Evolutionary conservation across 768 basidiomycete genomes (phyloP), one percentile per base, ranked within the genome.

Genomic region (Trametes cinnabarina): DNA sequence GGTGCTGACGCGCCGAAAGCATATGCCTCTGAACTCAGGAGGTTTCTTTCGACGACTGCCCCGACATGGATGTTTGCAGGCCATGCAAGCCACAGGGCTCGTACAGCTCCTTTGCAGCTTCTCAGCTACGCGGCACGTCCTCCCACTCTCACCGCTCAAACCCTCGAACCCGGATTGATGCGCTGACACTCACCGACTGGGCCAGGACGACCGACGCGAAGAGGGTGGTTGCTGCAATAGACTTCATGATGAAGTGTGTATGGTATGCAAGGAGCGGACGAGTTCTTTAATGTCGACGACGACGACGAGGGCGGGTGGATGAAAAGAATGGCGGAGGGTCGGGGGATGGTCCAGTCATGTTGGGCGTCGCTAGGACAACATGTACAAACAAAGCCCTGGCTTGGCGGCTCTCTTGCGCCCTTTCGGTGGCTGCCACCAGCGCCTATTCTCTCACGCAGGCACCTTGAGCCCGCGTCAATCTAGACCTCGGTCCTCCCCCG

Each of bases 141-240:
- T 14, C 12, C 19, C 44, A 25, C 25, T 26, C 23, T 46, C 25
- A 14, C 15, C 44, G 22, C 10, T n/a, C 44, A 12, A 25, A 12
- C 23, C 23, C 44, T 12, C 23, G 15, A 12, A 25, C 25, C 4
- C 44, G 22, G 15, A 15, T 26, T 46, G 25, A 46, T 26, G 19
- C 19, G 22, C 25, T 49, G 4, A 12, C 0, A 66, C 71, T 44
- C 66, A 82, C 80, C 58, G 75, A 69, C 46, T 57, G 60, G 9
- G 83, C 86, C 58, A 82, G 63, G 9, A 72, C 85, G 19, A 74
- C 75, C 20, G 83, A 66, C n/a, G 79, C 71, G 53, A 85, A 69
- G 10, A 82, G 62, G 39, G 86, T 79, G 35, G 83, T 42, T 50
- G 86, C 64, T 50, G 81, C 76, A 64, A 87, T 69, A 17, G 79